These are phyloP conservation scores for Leccinum longicurvipes DNA, from an alignment of 768 basidiomycete species.

Conservation along the genomic window DNA sequence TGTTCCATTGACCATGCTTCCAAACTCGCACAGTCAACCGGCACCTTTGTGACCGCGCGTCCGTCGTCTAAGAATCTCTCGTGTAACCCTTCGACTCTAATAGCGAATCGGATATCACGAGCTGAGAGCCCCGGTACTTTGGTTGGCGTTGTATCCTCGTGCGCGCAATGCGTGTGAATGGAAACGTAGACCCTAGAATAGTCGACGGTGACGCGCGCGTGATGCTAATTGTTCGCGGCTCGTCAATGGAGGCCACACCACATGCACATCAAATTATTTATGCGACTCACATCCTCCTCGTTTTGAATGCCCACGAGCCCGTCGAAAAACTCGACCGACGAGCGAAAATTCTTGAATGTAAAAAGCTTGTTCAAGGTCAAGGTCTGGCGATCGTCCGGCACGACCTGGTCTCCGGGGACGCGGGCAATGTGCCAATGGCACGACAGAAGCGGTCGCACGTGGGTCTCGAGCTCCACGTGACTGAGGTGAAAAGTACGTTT, in stretches of 20 bases:
- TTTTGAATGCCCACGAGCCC: constrained; percentile 25
- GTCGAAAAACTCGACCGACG: constrained; percentile 28
- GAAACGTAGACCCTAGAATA: constrained; percentile 21
- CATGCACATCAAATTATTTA: background rate
- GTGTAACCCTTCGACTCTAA: constrained; percentile 37
- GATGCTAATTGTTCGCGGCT: constrained; percentile 21
- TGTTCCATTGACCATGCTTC: constrained; percentile 25
- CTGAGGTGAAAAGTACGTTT: constrained; percentile 36
- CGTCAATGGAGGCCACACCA: background rate
- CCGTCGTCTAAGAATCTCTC: constrained; percentile 19
- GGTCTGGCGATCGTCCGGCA: constrained; percentile 10
- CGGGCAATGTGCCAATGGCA: constrained; percentile 27
- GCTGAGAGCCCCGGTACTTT: constrained; percentile 43
- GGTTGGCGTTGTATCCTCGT: constrained; percentile 10
- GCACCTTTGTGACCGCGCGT: constrained; percentile 24
- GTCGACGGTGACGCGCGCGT: constrained; percentile 30
- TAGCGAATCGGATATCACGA: constrained; percentile 50
- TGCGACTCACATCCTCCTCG: constrained; percentile 30
- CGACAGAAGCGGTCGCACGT: constrained; percentile 36
- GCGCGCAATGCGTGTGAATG: constrained; percentile 29
- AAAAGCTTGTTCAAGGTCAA: constrained; percentile 29
- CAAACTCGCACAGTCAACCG: constrained; percentile 6
- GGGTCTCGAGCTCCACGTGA: constrained; percentile 31
- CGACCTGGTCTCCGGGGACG: constrained; percentile 2
- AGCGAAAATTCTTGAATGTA: constrained; percentile 22